Evolutionary conservation across 2,329 filamentous ascomycete genomes (phyloP), one percentile per base, ranked within the genome.

Genomic region (Fusarium sp.): DNA sequence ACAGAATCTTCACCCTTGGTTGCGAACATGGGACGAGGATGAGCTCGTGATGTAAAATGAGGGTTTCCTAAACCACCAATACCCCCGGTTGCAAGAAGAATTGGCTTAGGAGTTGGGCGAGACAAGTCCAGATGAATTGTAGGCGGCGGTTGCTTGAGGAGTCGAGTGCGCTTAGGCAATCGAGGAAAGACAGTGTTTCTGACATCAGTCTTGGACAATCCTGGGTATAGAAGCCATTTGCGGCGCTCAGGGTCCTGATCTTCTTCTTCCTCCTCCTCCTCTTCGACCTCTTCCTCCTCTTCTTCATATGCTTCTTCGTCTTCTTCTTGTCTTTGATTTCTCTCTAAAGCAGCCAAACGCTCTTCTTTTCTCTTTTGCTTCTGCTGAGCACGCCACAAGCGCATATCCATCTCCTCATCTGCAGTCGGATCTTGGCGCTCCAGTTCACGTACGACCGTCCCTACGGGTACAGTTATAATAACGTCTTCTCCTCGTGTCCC

Each of bases 31-130:
- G 96, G 96, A 40, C 91, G 86, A 5, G 88, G 86, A 48, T 88
- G 85, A n/a, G 89, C 86, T 54, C 90, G 90, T 6, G 92, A 91
- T 30, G 92, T 88, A 74, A 98, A 99, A 77, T 97, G 94, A 7
- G 96, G 93, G 75, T 99, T 99, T 12, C 96, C 96, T 9, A 97
- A 79, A 1, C 96, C 96, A 10, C 96, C 96, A 62, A 96, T 87
- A 7, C 93, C 94, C 9, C 96, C 96, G 1, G 93, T 91, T 2
- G 93, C 92, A 12, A 99, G 87, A 23, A 99, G 83, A 68, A 97
- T 89, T 1, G 96, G 96, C 45, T 88, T 87, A 7, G 93, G 88
- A 79, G 96, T 97, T 1, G 92, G 92, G 47, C 88, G 84, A 47
- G 89, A 90, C 14, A 94, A 82, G 75, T 94, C 91, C 14, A 94